phyloP scores from a whole-genome alignment of 176 grass and related monocot species.

The Bromus sterilis region DNA sequence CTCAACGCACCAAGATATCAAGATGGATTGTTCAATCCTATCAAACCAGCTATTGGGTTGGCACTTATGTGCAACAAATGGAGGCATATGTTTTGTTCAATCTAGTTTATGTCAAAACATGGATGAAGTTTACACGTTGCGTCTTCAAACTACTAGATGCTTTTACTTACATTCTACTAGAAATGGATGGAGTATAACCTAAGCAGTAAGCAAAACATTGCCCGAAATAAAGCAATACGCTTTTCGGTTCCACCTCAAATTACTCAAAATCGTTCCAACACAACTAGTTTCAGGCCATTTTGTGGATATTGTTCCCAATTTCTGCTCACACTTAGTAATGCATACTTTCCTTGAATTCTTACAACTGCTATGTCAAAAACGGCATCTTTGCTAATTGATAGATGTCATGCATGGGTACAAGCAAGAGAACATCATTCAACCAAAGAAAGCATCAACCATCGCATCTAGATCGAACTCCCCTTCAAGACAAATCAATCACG shows the following conservation, averaged over 20 bases:
- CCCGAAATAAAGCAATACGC: background rate
- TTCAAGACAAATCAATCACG: background rate
- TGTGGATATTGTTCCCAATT: background rate
- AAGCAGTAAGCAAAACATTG: background rate
- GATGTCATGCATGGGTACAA: background rate
- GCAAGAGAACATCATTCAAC: background rate
- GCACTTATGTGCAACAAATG: background rate
- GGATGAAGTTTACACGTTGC: background rate
- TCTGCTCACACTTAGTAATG: background rate
- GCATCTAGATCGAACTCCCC: background rate
- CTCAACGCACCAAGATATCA: background rate
- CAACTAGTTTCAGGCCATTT: too few relatives aligned
- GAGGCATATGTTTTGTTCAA: background rate
- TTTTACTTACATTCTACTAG: background rate
- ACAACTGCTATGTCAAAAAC: background rate
- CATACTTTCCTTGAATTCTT: background rate
- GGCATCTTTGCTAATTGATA: background rate
- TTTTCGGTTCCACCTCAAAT: background rate
- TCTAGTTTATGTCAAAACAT: background rate
- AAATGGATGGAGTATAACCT: too few relatives aligned
- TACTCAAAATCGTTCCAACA: background rate
- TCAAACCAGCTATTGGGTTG: background rate
- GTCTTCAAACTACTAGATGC: background rate
- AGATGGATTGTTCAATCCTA: background rate
- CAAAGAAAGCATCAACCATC: background rate